Percentiles rank a stretch among this genome's conserved stretches.
phyloP scores from a whole-genome alignment of 495 filamentous ascomycete species.

The Penicillium fimorum region DNA sequence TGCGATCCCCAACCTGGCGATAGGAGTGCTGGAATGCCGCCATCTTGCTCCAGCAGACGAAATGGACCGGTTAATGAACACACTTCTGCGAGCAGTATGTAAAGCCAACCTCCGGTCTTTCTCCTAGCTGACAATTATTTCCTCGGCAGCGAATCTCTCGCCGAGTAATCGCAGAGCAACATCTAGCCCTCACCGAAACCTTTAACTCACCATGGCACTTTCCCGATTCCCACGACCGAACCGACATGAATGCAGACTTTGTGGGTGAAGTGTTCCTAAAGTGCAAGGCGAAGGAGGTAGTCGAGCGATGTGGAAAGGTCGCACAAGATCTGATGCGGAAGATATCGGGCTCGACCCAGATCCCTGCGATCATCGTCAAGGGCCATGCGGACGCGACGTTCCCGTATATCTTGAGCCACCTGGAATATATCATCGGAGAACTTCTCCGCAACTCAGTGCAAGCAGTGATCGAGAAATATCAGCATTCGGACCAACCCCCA shows the following conservation, averaged over 20 bases:
- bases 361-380: conserved; percentile 81
- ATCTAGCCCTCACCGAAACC: conserved; percentile 93
- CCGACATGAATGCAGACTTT: conserved; percentile 72
- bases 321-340: conserved; percentile 66
- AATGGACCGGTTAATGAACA: conserved; percentile 94
- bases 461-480: conserved; percentile 74
- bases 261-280: conserved; percentile 95
- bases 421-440: conserved; percentile 97
- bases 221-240: conserved; percentile 65
- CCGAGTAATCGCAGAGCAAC: conserved; percentile 95
- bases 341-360: conserved; percentile 65
- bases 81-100: conserved; percentile 80
- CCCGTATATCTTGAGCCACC: conserved; percentile 91
- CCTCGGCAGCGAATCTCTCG: conserved; percentile 78
- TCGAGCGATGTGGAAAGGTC: conserved; percentile 74
- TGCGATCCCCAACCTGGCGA: conserved; percentile 90
- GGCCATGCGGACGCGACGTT: conserved; percentile 89
- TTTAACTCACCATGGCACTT: conserved; percentile 94
- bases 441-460: conserved; percentile 93
- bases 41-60: conserved; percentile 73
- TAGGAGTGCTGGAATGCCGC: conserved; percentile 87
- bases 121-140: conserved; percentile 1
- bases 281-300: conserved; percentile 87
- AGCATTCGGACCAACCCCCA: conserved; percentile 42
- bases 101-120: background rate